Percentiles rank a stretch among this genome's conserved stretches.
Evolutionary conservation across 208 protist genomes (phyloP).

Genomic region (Acanthamoeba lenticulata): DNA sequence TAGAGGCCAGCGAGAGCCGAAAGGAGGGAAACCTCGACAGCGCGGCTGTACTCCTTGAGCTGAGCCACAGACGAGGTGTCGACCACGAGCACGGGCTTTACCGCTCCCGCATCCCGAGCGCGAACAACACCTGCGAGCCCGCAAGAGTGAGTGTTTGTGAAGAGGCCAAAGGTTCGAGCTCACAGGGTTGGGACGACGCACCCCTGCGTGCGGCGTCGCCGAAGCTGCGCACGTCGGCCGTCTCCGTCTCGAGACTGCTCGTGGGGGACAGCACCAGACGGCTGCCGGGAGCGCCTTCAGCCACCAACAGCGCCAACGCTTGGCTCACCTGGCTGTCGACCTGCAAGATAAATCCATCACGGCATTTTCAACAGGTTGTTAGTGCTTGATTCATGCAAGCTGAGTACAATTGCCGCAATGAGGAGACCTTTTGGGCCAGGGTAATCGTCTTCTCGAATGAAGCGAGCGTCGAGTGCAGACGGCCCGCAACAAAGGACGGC

Average conservation of each 20-base stretch:
- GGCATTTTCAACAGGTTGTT: neutral
- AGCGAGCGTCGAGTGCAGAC: neutral
- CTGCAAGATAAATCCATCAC: neutral
- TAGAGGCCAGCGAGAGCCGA: slow-evolving; percentile 13
- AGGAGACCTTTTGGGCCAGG: neutral
- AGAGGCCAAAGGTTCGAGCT: neutral
- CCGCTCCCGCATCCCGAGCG: neutral
- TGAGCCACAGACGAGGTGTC: neutral
- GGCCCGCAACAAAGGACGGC: neutral
- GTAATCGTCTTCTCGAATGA: neutral
- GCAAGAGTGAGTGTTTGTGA: neutral
- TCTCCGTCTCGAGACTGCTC: slow-evolving; percentile 48
- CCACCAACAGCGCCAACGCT: neutral
- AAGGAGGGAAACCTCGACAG: slow-evolving; percentile 4
- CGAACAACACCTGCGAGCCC: neutral
- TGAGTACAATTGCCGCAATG: neutral
- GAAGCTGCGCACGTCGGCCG: slow-evolving; percentile 68
- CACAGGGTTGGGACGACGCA: neutral
- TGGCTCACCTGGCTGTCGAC: neutral
- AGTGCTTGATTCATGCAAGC: neutral
- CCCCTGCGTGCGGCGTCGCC: slow-evolving; percentile 54
- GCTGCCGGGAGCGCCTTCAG: neutral
- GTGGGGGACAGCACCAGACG: slow-evolving; percentile 62
- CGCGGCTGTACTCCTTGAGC: slow-evolving; percentile 9
- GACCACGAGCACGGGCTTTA: slow-evolving; percentile 8